phyloP scores from a whole-genome alignment of 331 rosid species.

The Malus hybrid region DNA sequence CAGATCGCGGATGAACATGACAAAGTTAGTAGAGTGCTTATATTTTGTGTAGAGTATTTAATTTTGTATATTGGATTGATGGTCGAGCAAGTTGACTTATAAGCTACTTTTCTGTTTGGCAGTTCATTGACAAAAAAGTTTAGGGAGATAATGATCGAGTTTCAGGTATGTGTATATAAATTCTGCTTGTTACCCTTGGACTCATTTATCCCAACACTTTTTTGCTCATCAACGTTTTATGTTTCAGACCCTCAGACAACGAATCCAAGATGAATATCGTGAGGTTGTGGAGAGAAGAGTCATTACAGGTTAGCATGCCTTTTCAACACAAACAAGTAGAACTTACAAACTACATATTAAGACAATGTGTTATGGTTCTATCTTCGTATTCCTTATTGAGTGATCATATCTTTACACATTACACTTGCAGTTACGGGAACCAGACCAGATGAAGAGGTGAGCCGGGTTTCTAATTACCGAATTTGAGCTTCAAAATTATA shows the following conservation, averaged over 20 bases:
- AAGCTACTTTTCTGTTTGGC: conserved; percentile 19
- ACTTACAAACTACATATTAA: neutral
- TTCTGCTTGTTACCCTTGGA: conserved; percentile 9
- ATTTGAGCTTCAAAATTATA: conserved; percentile 1
- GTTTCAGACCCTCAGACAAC: conserved; percentile 79
- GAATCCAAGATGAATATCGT: conserved; percentile 96
- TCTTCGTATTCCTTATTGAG: neutral
- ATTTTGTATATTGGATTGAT: neutral
- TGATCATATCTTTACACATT: conserved; percentile 20
- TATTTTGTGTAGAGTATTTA: conserved; percentile 10
- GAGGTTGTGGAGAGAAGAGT: conserved; percentile 99
- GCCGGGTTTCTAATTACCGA: conserved; percentile 16
- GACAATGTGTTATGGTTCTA: conserved; percentile 3
- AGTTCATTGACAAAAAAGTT: conserved; percentile 80
- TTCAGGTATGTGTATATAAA: conserved; percentile 51
- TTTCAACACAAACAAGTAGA: neutral
- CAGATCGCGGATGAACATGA: conserved; percentile 89
- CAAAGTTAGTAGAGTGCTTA: conserved; percentile 53
- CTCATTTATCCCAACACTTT: conserved; percentile 1
- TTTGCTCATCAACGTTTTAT: conserved; percentile 19
- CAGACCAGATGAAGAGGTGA: conserved; percentile 96
- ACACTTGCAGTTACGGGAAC: conserved; percentile 70
- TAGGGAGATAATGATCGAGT: conserved; percentile 83
- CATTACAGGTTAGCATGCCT: conserved; percentile 70
- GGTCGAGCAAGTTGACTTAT: conserved; percentile 11